Evolutionary conservation across 306 rosid genomes (phyloP).

Genomic region (Casuarina cunninghamiana): DNA sequence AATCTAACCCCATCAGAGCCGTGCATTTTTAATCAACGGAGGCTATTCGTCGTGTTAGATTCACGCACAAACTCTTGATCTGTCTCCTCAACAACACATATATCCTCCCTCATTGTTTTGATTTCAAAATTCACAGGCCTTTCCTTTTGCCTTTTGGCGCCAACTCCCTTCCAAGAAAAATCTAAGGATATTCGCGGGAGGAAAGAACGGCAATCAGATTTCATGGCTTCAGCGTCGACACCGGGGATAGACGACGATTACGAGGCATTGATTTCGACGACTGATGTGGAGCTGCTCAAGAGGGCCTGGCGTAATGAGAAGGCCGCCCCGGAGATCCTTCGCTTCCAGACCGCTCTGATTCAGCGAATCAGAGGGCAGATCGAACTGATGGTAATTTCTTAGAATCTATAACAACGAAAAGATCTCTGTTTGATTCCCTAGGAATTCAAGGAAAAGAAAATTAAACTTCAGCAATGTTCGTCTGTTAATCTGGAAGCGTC

Average conservation of each 20-base stretch:
- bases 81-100: constrained; percentile 21
- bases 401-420: constrained; percentile 23
- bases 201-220: constrained; percentile 8
- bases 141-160: constrained; percentile 17
- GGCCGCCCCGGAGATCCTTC: constrained; percentile 70
- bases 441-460: constrained; percentile 3
- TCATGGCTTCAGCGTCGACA: constrained; percentile 43
- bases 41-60: constrained; percentile 28
- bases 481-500: neutral
- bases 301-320: constrained; percentile 59
- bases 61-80: constrained; percentile 43
- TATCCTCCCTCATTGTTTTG: neutral
- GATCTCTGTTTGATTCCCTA: neutral
- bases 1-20: constrained; percentile 25
- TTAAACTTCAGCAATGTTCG: neutral
- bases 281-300: constrained; percentile 55
- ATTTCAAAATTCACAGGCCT: neutral
- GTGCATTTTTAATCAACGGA: neutral
- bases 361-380: constrained; percentile 61
- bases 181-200: neutral
- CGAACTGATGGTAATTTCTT: constrained; percentile 54
- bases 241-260: constrained; percentile 37
- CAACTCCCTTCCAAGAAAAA: constrained; percentile 6
- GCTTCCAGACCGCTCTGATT: constrained; percentile 55
- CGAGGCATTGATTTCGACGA: constrained; percentile 38